These are phyloP conservation scores for Jacaranda copaia DNA, from an alignment of 257 asterid species.

Conservation along the genomic window DNA sequence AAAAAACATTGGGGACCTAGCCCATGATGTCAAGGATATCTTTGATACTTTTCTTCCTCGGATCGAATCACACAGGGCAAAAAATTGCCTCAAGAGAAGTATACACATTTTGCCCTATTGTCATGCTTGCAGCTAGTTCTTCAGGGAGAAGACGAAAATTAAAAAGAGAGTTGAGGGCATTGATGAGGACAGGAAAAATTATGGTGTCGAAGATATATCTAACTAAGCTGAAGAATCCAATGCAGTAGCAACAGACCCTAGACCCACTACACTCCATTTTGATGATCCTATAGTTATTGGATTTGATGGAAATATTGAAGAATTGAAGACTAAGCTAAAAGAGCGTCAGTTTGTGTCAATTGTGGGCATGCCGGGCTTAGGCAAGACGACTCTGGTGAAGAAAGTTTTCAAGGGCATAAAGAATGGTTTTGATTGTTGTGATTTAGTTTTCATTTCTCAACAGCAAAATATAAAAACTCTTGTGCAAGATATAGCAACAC, in stretches of 20 bases:
- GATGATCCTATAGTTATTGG: slow-evolving; percentile 1
- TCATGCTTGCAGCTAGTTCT: not conserved
- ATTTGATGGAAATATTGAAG: not conserved
- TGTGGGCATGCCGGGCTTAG: slow-evolving; percentile 26
- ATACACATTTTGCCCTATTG: not conserved
- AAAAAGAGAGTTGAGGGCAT: not conserved
- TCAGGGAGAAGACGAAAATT: slow-evolving; percentile 18
- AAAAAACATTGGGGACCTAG: slow-evolving; percentile 16
- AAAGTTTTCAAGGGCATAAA: not conserved
- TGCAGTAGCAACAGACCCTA: not conserved
- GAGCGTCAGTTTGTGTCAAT: not conserved
- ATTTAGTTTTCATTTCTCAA: slow-evolving; percentile 18
- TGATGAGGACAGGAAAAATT: not conserved
- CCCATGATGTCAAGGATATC: slow-evolving; percentile 30
- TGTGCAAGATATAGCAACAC: slow-evolving; percentile 31
- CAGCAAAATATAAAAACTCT: not conserved
- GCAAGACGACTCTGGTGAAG: slow-evolving; percentile 21
- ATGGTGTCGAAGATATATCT: slow-evolving; percentile 3
- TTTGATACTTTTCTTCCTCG: slow-evolving; percentile 7
- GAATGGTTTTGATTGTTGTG: slow-evolving; percentile 1
- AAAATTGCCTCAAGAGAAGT: not conserved
- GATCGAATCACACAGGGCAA: not conserved
- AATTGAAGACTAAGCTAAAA: not conserved
- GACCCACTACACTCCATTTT: not conserved
- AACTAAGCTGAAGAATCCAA: no score